phyloP scores from a whole-genome alignment of 345 rosid genomes.

The Eucalyptus brandiana region DNA sequence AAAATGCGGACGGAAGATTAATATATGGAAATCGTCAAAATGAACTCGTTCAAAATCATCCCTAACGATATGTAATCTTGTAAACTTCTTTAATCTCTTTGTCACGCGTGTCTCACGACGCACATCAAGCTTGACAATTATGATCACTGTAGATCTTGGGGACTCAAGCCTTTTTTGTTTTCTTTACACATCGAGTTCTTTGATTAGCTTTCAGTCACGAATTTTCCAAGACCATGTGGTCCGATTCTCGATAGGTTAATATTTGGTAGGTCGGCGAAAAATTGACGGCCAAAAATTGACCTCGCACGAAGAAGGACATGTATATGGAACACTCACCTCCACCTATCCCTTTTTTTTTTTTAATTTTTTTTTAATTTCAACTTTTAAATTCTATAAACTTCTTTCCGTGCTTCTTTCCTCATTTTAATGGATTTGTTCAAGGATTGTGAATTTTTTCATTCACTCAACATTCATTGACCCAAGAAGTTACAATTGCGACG shows the following conservation, averaged over 20 bases:
- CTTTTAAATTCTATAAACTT: neutral
- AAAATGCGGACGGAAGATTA: neutral
- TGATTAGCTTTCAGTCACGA: neutral
- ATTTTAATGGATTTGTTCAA: neutral
- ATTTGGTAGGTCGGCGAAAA: neutral
- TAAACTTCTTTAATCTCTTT: neutral
- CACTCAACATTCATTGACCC: neutral
- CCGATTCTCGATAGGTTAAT: neutral
- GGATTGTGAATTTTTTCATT: neutral
- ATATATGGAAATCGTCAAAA: neutral
- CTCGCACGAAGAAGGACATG: neutral
- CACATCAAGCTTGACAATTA: neutral
- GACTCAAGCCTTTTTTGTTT: neutral
- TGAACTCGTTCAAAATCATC: neutral
- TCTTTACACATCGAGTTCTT: neutral
- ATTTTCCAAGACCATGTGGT: neutral
- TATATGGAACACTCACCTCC: neutral
- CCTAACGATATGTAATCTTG: neutral
- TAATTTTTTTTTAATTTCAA: neutral
- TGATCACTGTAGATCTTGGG: neutral
- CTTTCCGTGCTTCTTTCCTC: neutral
- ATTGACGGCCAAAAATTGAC: neutral
- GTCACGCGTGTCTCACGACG: neutral
- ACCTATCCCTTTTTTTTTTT: neutral
- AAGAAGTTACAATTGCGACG: neutral